A percentile compares a stretch with the other conserved stretches of the same genome.
phyloP scores from a whole-genome alignment of 495 filamentous ascomycete species.

The Xylaria curta region DNA sequence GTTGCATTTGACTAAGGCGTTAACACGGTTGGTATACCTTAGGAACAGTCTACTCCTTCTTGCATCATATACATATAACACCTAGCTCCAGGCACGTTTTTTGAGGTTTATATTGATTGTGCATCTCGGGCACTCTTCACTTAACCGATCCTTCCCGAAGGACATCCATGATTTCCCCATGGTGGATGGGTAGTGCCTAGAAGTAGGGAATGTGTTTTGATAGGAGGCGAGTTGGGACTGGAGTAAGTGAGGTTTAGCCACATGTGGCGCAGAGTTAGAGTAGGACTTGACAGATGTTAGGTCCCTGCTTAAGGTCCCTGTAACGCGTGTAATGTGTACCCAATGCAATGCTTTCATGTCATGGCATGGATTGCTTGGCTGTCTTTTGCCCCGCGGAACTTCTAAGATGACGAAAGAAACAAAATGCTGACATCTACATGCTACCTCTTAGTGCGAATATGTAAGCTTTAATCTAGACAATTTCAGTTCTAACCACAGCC shows the following conservation, averaged over 20 bases:
- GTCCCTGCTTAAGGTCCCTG: too few species aligned
- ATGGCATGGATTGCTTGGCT: too few species aligned
- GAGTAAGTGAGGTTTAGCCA: too few species aligned
- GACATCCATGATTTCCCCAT: not conserved
- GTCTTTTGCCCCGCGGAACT: conserved; percentile 17
- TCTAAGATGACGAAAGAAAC: conserved; percentile 20
- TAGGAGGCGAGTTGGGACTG: too few species aligned
- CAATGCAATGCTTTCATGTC: too few species aligned
- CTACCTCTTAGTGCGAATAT: conserved; percentile 6
- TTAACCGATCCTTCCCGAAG: not conserved
- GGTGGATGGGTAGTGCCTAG: not conserved
- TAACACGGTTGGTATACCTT: conserved; percentile 27
- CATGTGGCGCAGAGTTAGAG: not conserved
- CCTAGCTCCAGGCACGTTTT: not conserved
- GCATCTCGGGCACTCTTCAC: not conserved
- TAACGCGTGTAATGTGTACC: too few species aligned
- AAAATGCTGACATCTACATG: not conserved
- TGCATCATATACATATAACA: conserved; percentile 8
- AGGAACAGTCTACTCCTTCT: conserved; percentile 16
- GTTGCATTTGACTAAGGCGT: conserved; percentile 28
- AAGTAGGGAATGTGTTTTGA: too few species aligned
- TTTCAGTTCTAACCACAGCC: not conserved
- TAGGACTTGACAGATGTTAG: too few species aligned
- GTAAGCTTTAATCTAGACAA: not conserved
- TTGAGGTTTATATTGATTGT: too few species aligned